Conservation (phyloP, 306 rosid species). For the Fagus sylvatica region DNA sequence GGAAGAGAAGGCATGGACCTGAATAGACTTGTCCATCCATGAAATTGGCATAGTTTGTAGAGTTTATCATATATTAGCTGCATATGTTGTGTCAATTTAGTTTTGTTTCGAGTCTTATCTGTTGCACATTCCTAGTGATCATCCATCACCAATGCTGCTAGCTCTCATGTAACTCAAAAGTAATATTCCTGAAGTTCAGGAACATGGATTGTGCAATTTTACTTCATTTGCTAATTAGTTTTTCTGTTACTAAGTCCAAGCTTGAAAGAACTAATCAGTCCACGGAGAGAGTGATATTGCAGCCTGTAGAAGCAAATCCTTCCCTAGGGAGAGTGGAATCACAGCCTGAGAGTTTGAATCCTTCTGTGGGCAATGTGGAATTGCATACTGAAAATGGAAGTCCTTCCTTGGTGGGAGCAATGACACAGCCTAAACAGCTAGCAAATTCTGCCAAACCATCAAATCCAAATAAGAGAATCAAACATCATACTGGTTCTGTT, state of each 20-base stretch:
- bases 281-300: background rate
- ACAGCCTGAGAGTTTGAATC: background rate
- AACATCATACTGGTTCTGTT: background rate
- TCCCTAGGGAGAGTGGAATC: background rate
- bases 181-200: background rate
- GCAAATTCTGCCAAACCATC: slow-evolving; percentile 22
- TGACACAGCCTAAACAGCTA: background rate
- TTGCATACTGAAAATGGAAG: slow-evolving; percentile 6
- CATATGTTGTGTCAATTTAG: background rate
- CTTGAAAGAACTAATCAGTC: background rate
- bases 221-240: background rate
- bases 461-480: slow-evolving; percentile 28
- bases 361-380: background rate
- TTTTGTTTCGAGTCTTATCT: background rate
- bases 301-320: background rate
- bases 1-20: background rate
- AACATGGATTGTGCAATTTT: background rate
- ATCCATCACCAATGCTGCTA: background rate
- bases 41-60: background rate
- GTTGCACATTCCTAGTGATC: background rate
- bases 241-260: background rate
- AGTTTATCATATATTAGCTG: background rate
- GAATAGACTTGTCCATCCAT: background rate
- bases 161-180: background rate
- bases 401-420: slow-evolving; percentile 6